Base-by-base conservation (phyloP, 345 rosid genomes). In the Anacardium occidentale region DNA sequence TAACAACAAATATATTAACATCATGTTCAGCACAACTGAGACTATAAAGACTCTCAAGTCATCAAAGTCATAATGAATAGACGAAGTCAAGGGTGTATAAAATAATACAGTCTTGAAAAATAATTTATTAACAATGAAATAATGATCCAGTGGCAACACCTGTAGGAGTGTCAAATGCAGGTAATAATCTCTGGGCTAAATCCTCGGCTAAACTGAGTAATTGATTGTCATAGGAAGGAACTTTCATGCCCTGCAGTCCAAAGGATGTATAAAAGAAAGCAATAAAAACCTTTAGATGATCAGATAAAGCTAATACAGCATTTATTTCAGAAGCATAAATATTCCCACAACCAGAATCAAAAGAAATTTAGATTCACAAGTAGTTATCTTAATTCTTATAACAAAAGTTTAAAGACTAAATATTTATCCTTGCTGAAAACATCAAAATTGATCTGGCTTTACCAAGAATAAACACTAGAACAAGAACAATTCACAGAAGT, bases 101-200 rank as follows among this genome's bases (percentile, higher is more conserved):
- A 22, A 32, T 64, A 42, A 62, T 55, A 22, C 53, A 73, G 51
- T 13, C 20, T 17, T 64, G 14, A 21, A 47, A 15, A 47, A 53
- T 75, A 20, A 32, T 48, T 11, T 62, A 21, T 59, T 62, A 21
- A 53, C 55, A 10, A 12, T 37, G 63, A 60, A 79, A 56, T 26
- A 52, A 66, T 22, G 21, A 12, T 75, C 72, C 68, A 72, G 24
- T 10, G 59, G 34, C 9, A 13, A 53, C 74, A 90, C 98, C 99
- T 79, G 99, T 92, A 3, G 99, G 98, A 67, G 99, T 95, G 79
- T 92, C 99, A 82, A 95, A 95, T 44, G 97, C 99, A 77, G 99
- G 99, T 77, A 95, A 77, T 84, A 95, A 73, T 80, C 98, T 86
- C 76, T 82, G 81, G 8, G 87, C 87, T 73, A 95, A 86, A 85